phyloP scores from a whole-genome alignment of 1,284 basidiomycete species.

The Cutaneotrichosporon mucoides region DNA sequence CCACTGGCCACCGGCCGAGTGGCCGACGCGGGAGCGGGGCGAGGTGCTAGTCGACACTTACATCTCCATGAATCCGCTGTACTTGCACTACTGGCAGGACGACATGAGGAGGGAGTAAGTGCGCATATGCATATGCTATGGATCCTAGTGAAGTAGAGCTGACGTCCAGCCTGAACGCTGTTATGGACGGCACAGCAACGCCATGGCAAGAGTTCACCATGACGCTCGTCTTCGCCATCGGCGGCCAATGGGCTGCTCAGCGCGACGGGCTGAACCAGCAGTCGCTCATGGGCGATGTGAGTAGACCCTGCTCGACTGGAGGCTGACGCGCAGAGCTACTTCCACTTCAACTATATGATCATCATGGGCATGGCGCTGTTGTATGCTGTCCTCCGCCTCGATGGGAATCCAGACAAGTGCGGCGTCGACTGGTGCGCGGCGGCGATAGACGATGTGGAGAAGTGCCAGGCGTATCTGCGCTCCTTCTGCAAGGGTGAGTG shows the following conservation, averaged over 20 bases:
- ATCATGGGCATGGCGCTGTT: slow-evolving; percentile 9
- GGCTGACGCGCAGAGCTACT: slow-evolving; percentile 3
- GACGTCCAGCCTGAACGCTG: slow-evolving; percentile 4
- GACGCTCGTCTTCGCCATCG: slow-evolving; percentile 7
- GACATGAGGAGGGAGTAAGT: slow-evolving; percentile 6
- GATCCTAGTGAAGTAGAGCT: background rate
- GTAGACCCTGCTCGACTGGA: too few species aligned
- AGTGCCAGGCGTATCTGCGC: background rate
- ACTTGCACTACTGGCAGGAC: background rate
- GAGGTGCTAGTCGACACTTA: slow-evolving; percentile 4
- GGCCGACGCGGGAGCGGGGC: slow-evolving; percentile 9
- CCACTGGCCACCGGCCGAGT: slow-evolving; percentile 3
- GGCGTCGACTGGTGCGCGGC: background rate
- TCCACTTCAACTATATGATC: slow-evolving; percentile 9
- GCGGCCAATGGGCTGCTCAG: slow-evolving; percentile 4
- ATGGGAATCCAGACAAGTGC: background rate
- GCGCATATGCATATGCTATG: too few species aligned
- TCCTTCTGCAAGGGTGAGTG: slow-evolving; percentile 1
- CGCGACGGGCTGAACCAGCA: slow-evolving; percentile 4
- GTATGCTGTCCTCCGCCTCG: slow-evolving; percentile 5
- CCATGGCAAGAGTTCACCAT: slow-evolving; percentile 11
- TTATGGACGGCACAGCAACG: slow-evolving; percentile 4
- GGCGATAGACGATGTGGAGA: background rate
- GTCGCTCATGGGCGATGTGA: slow-evolving; percentile 4
- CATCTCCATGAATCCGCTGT: slow-evolving; percentile 8